Conservation (phyloP, 116 monocot genomes). For the Dioscorea cayenensis region DNA sequence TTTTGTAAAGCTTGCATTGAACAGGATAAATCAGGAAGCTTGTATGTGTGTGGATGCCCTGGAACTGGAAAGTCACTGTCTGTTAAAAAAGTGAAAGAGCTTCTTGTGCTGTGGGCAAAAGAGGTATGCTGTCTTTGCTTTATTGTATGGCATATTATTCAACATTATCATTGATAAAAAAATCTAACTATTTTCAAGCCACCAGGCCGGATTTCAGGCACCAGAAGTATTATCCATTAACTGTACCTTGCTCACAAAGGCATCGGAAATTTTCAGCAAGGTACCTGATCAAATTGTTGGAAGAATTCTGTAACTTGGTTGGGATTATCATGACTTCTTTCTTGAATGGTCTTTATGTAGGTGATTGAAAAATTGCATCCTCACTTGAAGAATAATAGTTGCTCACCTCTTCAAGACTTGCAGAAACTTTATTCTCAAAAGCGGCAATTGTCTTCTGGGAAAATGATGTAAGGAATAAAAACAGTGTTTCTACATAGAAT, state of each 20-base stretch:
- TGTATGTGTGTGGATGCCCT: conserved; percentile 84
- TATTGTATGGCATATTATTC: too few species aligned
- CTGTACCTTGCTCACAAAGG: conserved; percentile 61
- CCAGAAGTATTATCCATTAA: conserved; percentile 60
- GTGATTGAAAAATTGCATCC: conserved; percentile 51
- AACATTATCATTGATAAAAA: too few species aligned
- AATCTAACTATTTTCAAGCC: too few species aligned
- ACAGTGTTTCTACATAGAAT: background rate
- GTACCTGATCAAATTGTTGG: conserved; percentile 20
- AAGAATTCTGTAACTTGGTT: conserved; percentile 2
- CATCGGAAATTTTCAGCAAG: conserved; percentile 83
- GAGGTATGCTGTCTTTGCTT: conserved; percentile 29
- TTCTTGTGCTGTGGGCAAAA: conserved; percentile 49
- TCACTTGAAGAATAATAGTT: conserved; percentile 27
- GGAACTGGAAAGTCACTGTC: conserved; percentile 92
- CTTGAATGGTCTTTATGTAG: conserved; percentile 24
- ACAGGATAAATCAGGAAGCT: conserved; percentile 54
- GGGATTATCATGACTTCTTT: background rate
- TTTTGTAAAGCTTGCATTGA: conserved; percentile 67
- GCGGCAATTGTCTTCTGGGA: conserved; percentile 17
- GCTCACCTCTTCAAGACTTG: conserved; percentile 53
- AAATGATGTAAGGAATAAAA: conserved; percentile 52
- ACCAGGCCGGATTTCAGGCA: conserved; percentile 49
- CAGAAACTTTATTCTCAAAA: conserved; percentile 53
- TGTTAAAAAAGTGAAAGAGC: conserved; percentile 44